A percentile compares a stretch with the other conserved stretches of the same genome.
Evolutionary conservation across 2,329 filamentous ascomycete species (phyloP).

Genomic region (Talaromyces amestolkiae): DNA sequence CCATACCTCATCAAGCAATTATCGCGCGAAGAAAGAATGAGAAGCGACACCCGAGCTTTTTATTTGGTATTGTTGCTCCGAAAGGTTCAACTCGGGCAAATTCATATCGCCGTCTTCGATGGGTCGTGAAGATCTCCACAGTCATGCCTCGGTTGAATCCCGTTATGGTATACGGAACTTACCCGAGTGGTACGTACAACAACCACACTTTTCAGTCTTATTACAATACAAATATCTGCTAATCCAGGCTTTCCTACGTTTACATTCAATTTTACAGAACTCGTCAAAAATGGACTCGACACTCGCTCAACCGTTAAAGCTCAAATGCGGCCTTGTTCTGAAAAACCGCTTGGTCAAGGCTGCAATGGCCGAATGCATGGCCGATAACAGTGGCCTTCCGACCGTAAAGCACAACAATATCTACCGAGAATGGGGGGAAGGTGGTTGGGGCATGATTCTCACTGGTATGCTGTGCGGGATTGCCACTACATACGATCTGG

Average conservation of each 20-base stretch:
- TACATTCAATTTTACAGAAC: background rate
- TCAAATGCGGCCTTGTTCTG: constrained; percentile 10
- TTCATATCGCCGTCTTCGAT: background rate
- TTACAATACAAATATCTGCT: no score
- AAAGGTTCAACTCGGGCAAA: background rate
- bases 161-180: background rate
- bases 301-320: constrained; percentile 5
- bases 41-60: background rate
- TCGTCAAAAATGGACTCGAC: constrained; percentile 1
- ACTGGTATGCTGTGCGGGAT: constrained; percentile 34
- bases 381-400: background rate
- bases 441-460: constrained; percentile 44
- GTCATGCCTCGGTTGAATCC: background rate
- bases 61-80: background rate
- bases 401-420: background rate
- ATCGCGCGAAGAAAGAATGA: background rate
- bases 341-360: constrained; percentile 15
- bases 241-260: background rate
- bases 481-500: no score
- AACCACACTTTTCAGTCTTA: no score
- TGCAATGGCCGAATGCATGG: constrained; percentile 14
- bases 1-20: background rate
- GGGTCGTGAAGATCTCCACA: background rate
- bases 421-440: constrained; percentile 53
- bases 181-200: background rate